Evolutionary conservation across 2,329 filamentous ascomycete species (phyloP).

Genomic region (Cephalotrichum gorgonifer): DNA sequence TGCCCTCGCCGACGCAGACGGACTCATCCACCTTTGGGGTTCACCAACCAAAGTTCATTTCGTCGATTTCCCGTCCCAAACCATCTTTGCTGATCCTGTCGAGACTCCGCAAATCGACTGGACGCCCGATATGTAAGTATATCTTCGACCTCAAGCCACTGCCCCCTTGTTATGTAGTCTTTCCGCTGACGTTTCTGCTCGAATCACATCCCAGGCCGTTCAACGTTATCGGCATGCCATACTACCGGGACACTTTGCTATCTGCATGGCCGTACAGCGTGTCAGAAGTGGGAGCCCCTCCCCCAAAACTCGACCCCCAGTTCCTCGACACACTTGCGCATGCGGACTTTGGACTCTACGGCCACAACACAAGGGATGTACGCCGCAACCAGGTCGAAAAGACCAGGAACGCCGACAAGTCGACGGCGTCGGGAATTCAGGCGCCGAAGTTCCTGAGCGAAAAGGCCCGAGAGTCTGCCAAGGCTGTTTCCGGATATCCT

Average conservation of each 20-base stretch:
- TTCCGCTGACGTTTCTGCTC: neutral
- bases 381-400: conserved; percentile 77
- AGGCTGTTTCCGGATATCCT: conserved; percentile 29
- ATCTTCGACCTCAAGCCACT: conserved; percentile 3
- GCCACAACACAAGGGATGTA: conserved; percentile 62
- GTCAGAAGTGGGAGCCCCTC: conserved; percentile 77
- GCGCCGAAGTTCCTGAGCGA: conserved; percentile 93
- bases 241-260: conserved; percentile 77
- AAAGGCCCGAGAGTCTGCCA: conserved; percentile 62
- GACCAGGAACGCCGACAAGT: conserved; percentile 53
- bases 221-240: conserved; percentile 81
- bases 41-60: conserved; percentile 79
- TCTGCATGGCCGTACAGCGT: conserved; percentile 86
- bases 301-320: conserved; percentile 61
- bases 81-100: conserved; percentile 64
- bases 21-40: conserved; percentile 77
- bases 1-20: conserved; percentile 69
- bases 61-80: conserved; percentile 67
- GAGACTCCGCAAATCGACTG: conserved; percentile 54
- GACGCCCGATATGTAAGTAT: conserved; percentile 55
- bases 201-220: conserved; percentile 47
- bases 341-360: conserved; percentile 68
- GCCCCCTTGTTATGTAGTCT: neutral
- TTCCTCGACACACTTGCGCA: conserved; percentile 59
- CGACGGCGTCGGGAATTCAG: conserved; percentile 49